Evolutionary conservation across 768 basidiomycete genomes (phyloP).

Genomic region (Multifurca ochricompacta): DNA sequence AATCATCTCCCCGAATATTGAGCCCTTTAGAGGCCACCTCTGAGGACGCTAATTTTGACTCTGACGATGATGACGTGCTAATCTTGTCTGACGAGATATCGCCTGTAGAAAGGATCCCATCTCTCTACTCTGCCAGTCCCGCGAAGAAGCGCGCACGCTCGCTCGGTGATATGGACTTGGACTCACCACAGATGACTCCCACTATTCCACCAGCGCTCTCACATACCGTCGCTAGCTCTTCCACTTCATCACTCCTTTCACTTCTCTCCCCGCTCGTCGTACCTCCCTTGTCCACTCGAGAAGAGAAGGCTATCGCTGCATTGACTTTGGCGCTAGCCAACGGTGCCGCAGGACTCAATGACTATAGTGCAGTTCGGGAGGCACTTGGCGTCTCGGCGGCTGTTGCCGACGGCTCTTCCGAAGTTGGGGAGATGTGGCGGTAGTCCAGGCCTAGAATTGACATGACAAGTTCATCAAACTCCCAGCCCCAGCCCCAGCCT

Average conservation of each 20-base stretch:
- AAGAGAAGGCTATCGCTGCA: slow-evolving; percentile 55
- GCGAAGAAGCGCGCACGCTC: slow-evolving; percentile 40
- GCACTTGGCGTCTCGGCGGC: slow-evolving; percentile 28
- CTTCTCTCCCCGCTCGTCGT: slow-evolving; percentile 25
- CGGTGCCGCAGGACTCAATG: slow-evolving; percentile 52
- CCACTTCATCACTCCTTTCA: slow-evolving; percentile 35
- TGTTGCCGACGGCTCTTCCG: slow-evolving; percentile 31
- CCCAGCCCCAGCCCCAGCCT: too few species aligned
- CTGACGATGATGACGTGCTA: slow-evolving; percentile 40
- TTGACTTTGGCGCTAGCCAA: slow-evolving; percentile 54
- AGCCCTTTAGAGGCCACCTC: slow-evolving; percentile 20
- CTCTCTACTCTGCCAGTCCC: slow-evolving; percentile 13
- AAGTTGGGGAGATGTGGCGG: slow-evolving; percentile 56
- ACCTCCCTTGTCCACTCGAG: slow-evolving; percentile 34
- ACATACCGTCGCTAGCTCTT: slow-evolving; percentile 31
- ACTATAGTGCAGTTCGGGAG: slow-evolving; percentile 43
- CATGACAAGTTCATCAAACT: neutral
- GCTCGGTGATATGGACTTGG: slow-evolving; percentile 37
- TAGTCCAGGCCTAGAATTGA: neutral
- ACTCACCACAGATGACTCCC: slow-evolving; percentile 25
- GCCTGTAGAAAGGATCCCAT: slow-evolving; percentile 15
- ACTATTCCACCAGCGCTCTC: slow-evolving; percentile 31
- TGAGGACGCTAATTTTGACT: slow-evolving; percentile 19
- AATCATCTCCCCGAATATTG: slow-evolving; percentile 15
- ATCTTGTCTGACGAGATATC: slow-evolving; percentile 40